These are phyloP conservation scores for Penicillium bialowiezense DNA, from an alignment of 495 filamentous ascomycete genomes.

Conservation along the genomic window DNA sequence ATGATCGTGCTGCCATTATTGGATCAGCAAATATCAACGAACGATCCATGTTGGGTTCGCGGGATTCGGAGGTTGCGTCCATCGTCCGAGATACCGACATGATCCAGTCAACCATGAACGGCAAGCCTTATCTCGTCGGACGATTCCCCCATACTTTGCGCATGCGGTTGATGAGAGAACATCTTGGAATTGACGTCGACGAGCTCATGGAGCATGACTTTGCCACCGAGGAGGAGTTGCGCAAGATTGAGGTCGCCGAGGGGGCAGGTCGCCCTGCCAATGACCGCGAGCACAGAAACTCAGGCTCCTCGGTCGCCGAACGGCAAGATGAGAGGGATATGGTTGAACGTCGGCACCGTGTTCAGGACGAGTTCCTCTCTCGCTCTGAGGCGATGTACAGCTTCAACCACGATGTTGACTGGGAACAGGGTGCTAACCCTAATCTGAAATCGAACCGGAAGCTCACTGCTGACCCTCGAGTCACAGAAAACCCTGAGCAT, in stretches of 20 bases:
- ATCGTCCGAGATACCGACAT: constrained; percentile 93
- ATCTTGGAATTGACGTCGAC: constrained; percentile 93
- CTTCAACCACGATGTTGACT: constrained; percentile 83
- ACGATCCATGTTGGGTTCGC: constrained; percentile 85
- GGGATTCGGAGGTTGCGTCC: constrained; percentile 90
- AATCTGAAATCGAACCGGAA: constrained; percentile 59
- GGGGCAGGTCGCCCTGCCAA: constrained; percentile 23
- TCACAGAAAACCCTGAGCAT: constrained; percentile 63
- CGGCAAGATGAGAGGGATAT: constrained; percentile 49
- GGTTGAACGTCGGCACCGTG: constrained; percentile 55
- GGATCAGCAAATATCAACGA: constrained; percentile 99
- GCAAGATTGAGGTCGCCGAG: constrained; percentile 39
- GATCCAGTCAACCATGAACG: constrained; percentile 89
- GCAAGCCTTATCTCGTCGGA: constrained; percentile 82
- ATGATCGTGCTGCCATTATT: constrained; percentile 91
- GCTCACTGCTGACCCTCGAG: constrained; percentile 59
- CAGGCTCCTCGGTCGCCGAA: constrained; percentile 37
- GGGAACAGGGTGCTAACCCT: constrained; percentile 62
- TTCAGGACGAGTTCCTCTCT: constrained; percentile 61
- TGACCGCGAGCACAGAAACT: constrained; percentile 24
- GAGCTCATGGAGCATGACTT: constrained; percentile 81
- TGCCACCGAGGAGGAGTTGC: constrained; percentile 42
- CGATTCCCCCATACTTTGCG: constrained; percentile 91
- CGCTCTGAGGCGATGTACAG: constrained; percentile 63
- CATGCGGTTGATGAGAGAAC: constrained; percentile 93